Percentiles rank a stretch among this genome's conserved stretches.
These are phyloP conservation scores for Golubevia sp. DNA, from an alignment of 1,284 basidiomycete species.

Conservation along the genomic window DNA sequence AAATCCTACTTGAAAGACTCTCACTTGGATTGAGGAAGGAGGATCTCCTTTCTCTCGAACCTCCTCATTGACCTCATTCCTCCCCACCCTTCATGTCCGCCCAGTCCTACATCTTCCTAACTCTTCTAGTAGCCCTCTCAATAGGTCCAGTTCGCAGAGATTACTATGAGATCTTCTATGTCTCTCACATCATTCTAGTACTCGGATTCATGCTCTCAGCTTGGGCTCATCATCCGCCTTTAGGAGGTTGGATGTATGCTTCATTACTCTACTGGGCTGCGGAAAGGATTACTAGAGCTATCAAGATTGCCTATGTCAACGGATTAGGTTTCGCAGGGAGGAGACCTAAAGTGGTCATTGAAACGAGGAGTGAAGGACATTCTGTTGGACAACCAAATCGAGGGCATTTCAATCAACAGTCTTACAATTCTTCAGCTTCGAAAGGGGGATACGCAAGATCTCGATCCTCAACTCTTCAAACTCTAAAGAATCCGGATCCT, in stretches of 20 bases:
- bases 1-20: too few species aligned
- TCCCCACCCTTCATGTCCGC: background rate
- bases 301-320: slow-evolving; percentile 48
- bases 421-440: background rate
- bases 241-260: slow-evolving; percentile 53
- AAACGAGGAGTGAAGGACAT: too few species aligned
- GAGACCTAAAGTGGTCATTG: slow-evolving; percentile 32
- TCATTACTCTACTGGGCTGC: slow-evolving; percentile 21
- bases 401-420: too few species aligned
- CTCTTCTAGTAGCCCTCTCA: slow-evolving; percentile 43
- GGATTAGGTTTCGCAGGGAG: slow-evolving; percentile 41
- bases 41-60: background rate
- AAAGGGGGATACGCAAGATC: background rate
- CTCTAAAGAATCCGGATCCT: background rate
- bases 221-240: slow-evolving; percentile 54
- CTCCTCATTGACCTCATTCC: background rate
- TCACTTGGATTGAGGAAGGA: too few species aligned
- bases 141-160: slow-evolving; percentile 45
- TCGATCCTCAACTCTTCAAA: background rate
- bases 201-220: slow-evolving; percentile 56
- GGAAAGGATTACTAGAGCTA: slow-evolving; percentile 28
- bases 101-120: slow-evolving; percentile 49
- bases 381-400: too few species aligned
- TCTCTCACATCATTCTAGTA: slow-evolving; percentile 48
- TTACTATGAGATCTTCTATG: slow-evolving; percentile 57